Evolutionary conservation across 1,139 yeast genomes (phyloP).

Genomic region (Pneumocystis murina): DNA sequence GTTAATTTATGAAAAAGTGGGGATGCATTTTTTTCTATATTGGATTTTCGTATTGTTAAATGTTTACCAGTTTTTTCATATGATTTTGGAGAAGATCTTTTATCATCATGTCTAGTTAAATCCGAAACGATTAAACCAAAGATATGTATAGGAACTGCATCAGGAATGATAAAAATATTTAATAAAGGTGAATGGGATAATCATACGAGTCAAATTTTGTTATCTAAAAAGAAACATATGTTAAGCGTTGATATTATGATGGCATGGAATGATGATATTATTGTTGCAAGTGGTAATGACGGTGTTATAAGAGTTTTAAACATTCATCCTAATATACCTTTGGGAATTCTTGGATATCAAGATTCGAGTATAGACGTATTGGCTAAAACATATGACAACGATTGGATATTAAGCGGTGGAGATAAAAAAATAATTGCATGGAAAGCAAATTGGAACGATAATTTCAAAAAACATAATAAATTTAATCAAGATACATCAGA

Average conservation of each 20-base stretch:
- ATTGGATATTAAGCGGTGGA: neutral
- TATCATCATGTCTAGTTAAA: constrained; percentile 6
- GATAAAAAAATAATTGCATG: neutral
- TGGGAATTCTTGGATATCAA: constrained; percentile 2
- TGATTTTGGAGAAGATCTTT: constrained; percentile 12
- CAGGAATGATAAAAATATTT: constrained; percentile 9
- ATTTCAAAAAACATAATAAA: neutral
- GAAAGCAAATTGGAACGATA: neutral
- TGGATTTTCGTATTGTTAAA: constrained; percentile 7
- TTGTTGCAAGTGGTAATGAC: constrained; percentile 1
- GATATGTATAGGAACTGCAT: constrained; percentile 8
- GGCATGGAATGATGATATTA: neutral
- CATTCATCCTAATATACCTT: constrained; percentile 2
- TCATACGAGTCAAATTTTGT: constrained; percentile 4
- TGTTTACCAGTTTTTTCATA: neutral
- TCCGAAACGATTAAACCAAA: constrained; percentile 1
- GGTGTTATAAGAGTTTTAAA: constrained; percentile 2
- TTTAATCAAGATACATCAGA: neutral
- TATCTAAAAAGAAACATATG: neutral
- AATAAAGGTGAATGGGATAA: constrained; percentile 8
- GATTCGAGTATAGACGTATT: neutral
- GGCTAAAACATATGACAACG: neutral
- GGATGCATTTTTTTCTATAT: constrained; percentile 9
- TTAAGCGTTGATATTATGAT: constrained; percentile 2
- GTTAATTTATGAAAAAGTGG: constrained; percentile 8